These are phyloP conservation scores for Pilatotrama ljubarskyi DNA, from an alignment of 768 basidiomycete species.

Conservation along the genomic window DNA sequence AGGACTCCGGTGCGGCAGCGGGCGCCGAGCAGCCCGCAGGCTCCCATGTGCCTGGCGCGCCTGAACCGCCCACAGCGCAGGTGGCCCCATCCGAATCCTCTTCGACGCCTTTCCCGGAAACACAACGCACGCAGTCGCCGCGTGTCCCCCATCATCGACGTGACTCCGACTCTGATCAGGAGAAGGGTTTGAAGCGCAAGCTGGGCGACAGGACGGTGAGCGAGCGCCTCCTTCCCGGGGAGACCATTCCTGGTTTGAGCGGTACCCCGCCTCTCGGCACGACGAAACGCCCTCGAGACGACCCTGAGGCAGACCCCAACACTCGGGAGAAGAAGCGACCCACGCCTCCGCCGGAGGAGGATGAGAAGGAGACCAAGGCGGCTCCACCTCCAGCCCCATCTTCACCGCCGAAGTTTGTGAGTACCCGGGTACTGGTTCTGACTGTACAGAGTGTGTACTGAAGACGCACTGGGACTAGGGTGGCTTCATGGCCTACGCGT, in stretches of 20 bases:
- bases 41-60: conserved; percentile 19
- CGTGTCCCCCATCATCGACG: conserved; percentile 16
- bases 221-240: conserved; percentile 38
- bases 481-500: conserved; percentile 82
- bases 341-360: conserved; percentile 67
- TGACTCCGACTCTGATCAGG: conserved; percentile 39
- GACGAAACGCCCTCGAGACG: conserved; percentile 62
- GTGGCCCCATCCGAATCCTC: neutral
- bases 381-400: conserved; percentile 19
- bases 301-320: conserved; percentile 61
- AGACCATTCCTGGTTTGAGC: conserved; percentile 4
- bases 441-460: neutral
- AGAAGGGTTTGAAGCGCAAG: conserved; percentile 72
- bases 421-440: conserved; percentile 28
- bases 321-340: conserved; percentile 48
- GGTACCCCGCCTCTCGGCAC: conserved; percentile 34
- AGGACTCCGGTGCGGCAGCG: conserved; percentile 28
- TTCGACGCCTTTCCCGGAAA: neutral
- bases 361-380: conserved; percentile 19
- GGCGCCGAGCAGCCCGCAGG: conserved; percentile 28
- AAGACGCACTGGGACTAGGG: conserved; percentile 38
- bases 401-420: conserved; percentile 48
- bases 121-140: neutral
- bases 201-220: conserved; percentile 67
- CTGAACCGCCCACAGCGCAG: conserved; percentile 1